phyloP scores from a whole-genome alignment of 345 rosid genomes.

The Hibiscus trionum region DNA sequence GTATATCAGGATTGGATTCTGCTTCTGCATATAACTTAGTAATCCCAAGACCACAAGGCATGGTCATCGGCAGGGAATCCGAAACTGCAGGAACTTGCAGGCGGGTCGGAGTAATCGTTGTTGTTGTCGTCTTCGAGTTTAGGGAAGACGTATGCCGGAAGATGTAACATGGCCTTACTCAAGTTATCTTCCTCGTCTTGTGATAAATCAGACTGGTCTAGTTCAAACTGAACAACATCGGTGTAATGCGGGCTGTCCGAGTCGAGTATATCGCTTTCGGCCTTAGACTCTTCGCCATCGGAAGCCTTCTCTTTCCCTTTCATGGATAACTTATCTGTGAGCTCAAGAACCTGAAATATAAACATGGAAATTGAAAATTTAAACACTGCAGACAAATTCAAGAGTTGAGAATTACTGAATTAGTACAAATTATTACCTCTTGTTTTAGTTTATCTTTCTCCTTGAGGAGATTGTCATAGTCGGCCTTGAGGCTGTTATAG shows the following conservation, averaged over 20 bases:
- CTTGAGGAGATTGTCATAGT: slow-evolving; percentile 36
- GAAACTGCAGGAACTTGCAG: slow-evolving; percentile 34
- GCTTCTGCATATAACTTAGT: slow-evolving; percentile 14
- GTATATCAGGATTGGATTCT: too few species aligned
- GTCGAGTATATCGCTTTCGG: slow-evolving; percentile 39
- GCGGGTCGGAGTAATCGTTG: slow-evolving; percentile 32
- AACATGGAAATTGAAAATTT: not conserved
- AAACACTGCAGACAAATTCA: too few species aligned
- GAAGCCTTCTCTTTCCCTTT: slow-evolving; percentile 20
- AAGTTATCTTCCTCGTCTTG: slow-evolving; percentile 55
- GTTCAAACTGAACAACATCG: slow-evolving; percentile 44
- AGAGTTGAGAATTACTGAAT: too few species aligned
- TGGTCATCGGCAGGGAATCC: slow-evolving; percentile 46
- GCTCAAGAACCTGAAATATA: slow-evolving; percentile 29
- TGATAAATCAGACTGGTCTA: slow-evolving; percentile 46
- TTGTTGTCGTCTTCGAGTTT: slow-evolving; percentile 43
- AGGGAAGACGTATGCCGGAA: slow-evolving; percentile 26
- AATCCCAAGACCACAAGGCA: slow-evolving; percentile 60
- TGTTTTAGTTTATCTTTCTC: slow-evolving; percentile 41
- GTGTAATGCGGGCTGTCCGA: slow-evolving; percentile 44
- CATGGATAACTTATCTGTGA: slow-evolving; percentile 37
- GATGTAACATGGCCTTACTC: slow-evolving; percentile 29
- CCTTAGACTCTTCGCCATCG: slow-evolving; percentile 27
- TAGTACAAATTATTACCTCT: slow-evolving; percentile 28
- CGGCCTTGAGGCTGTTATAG: slow-evolving; percentile 41